Evolutionary conservation across 495 filamentous ascomycete genomes (phyloP).

Genomic region (Parathielavia appendiculata): DNA sequence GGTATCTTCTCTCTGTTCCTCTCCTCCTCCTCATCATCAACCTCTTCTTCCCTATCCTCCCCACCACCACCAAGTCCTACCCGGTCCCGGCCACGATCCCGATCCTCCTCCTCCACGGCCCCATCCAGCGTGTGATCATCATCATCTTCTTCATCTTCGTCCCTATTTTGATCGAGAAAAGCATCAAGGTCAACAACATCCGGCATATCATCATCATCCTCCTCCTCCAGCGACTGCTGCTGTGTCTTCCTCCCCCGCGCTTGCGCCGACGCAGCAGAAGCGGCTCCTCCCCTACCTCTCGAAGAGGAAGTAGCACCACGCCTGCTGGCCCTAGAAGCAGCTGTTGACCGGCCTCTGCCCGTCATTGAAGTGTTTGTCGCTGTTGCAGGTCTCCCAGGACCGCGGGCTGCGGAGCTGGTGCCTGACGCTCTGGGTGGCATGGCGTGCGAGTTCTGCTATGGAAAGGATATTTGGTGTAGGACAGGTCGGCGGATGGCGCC

Average conservation of each 20-base stretch:
- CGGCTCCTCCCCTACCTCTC: neutral
- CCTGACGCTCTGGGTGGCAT: slow-evolving; percentile 22
- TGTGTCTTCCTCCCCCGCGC: neutral
- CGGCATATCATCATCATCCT: neutral
- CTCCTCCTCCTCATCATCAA: slow-evolving; percentile 30
- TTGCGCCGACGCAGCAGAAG: neutral
- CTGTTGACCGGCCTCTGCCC: neutral
- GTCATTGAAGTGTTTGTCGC: neutral
- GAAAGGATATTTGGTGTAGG: neutral
- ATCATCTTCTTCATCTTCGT: neutral
- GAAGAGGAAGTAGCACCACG: neutral
- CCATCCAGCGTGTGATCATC: slow-evolving; percentile 20
- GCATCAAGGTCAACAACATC: neutral
- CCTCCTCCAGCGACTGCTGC: neutral
- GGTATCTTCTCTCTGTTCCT: slow-evolving; percentile 54
- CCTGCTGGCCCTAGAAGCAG: neutral
- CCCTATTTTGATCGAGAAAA: neutral
- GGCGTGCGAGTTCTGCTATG: neutral
- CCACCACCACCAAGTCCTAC: neutral
- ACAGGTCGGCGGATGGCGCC: neutral
- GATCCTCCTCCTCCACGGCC: slow-evolving; percentile 17
- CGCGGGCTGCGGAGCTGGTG: slow-evolving; percentile 1
- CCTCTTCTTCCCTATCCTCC: slow-evolving; percentile 20
- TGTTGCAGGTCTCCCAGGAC: neutral
- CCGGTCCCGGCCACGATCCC: slow-evolving; percentile 24